These are phyloP conservation scores for Catenaria anguillulae DNA, from an alignment of 371 early-diverging fungal genomes.

Conservation along the genomic window DNA sequence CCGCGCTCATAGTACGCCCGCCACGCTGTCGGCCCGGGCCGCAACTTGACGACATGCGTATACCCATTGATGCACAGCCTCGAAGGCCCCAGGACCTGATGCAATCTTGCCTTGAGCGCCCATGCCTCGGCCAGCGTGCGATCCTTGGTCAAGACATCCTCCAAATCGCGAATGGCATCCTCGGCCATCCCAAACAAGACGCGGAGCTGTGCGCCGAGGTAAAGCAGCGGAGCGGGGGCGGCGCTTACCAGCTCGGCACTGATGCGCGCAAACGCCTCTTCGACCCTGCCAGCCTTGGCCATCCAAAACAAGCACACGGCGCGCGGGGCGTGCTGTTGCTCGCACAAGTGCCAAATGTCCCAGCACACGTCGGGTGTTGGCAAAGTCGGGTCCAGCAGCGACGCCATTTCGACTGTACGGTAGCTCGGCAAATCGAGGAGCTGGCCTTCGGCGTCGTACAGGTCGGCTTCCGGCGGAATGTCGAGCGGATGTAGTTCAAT, in stretches of 20 bases:
- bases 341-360: background rate
- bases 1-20: conserved; percentile 1
- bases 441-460: background rate
- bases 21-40: background rate
- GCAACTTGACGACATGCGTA: background rate
- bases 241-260: background rate
- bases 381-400: background rate
- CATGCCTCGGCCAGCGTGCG: background rate
- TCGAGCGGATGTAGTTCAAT: background rate
- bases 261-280: background rate
- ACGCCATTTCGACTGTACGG: background rate
- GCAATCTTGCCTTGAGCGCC: background rate
- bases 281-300: background rate
- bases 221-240: background rate
- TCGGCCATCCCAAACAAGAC: background rate
- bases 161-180: background rate
- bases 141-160: background rate
- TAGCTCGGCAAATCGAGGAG: background rate
- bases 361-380: background rate
- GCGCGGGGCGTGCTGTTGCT: background rate
- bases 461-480: background rate
- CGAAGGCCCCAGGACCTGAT: background rate
- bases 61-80: background rate
- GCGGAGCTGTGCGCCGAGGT: background rate
- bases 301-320: background rate